Evolutionary conservation across 208 protist species (phyloP).

Genomic region (Acanthamoeba royreba): DNA sequence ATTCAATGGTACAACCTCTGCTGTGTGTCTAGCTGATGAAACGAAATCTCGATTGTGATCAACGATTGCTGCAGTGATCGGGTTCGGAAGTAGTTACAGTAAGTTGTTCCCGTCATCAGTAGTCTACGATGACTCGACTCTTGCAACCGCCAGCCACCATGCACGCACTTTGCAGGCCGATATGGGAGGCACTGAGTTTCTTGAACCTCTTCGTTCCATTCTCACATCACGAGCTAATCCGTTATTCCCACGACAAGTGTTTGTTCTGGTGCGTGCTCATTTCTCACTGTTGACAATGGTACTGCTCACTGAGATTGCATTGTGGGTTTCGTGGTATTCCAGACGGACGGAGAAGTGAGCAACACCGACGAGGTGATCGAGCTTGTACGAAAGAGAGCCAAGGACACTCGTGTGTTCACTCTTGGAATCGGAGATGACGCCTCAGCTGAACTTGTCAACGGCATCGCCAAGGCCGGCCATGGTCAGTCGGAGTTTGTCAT

Average conservation of each 20-base stretch:
- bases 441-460: conserved; percentile 51
- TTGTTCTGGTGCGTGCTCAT: conserved; percentile 11
- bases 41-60: neutral
- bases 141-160: conserved; percentile 40
- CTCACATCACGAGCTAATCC: neutral
- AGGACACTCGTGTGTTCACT: conserved; percentile 52
- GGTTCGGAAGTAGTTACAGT: conserved; percentile 51
- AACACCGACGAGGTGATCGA: conserved; percentile 61
- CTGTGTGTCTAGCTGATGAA: neutral
- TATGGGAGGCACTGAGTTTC: conserved; percentile 66
- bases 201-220: conserved; percentile 40
- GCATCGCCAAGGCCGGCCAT: conserved; percentile 50
- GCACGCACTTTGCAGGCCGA: conserved; percentile 5
- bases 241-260: conserved; percentile 55
- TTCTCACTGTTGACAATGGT: too few relatives aligned
- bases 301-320: too few relatives aligned
- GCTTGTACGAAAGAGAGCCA: neutral
- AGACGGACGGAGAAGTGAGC: conserved; percentile 67
- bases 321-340: neutral
- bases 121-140: conserved; percentile 23
- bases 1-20: neutral
- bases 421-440: conserved; percentile 60
- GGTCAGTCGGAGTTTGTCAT: conserved; percentile 57
- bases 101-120: conserved; percentile 12
- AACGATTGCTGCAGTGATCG: conserved; percentile 9